phyloP scores from a whole-genome alignment of 768 basidiomycete species.

The Russula compacta region DNA sequence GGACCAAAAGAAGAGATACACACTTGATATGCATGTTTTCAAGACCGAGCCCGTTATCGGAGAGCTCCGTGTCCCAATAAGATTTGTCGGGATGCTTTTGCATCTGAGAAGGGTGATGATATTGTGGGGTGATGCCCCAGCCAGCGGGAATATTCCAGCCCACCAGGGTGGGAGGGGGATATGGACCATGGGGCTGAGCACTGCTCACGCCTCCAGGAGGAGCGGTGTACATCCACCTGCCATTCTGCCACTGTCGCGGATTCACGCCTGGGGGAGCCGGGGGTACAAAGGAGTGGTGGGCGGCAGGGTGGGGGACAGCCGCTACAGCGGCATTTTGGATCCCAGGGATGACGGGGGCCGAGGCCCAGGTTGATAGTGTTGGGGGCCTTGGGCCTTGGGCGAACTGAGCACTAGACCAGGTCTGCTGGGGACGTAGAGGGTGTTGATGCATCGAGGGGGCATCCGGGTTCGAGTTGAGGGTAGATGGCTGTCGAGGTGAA shows the following conservation, averaged over 20 bases:
- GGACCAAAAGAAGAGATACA: conserved; percentile 23
- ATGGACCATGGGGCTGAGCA: conserved; percentile 1
- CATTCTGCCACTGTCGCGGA: conserved; percentile 19
- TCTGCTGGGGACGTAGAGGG: conserved; percentile 10
- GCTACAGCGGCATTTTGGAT: neutral
- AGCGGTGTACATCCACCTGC: conserved; percentile 18
- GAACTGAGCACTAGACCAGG: conserved; percentile 10
- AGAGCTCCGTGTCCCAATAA: conserved; percentile 51
- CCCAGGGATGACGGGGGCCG: conserved; percentile 13
- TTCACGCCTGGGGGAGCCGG: conserved; percentile 19
- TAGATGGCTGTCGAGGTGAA: neutral
- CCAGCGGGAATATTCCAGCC: conserved; percentile 18
- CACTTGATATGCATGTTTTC: conserved; percentile 58
- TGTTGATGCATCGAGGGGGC: conserved; percentile 16
- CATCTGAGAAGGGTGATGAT: conserved; percentile 53
- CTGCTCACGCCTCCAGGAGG: neutral
- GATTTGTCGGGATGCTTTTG: conserved; percentile 54
- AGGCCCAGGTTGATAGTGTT: conserved; percentile 13
- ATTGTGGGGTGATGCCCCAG: conserved; percentile 18
- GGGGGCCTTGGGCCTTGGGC: conserved; percentile 5
- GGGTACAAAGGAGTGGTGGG: conserved; percentile 11
- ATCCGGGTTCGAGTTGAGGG: conserved; percentile 5
- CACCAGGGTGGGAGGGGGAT: conserved; percentile 7
- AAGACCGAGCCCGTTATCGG: conserved; percentile 57
- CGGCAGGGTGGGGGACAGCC: neutral